phyloP scores from a whole-genome alignment of 148 eudicot species.

The Heliamphora exappendiculata region DNA sequence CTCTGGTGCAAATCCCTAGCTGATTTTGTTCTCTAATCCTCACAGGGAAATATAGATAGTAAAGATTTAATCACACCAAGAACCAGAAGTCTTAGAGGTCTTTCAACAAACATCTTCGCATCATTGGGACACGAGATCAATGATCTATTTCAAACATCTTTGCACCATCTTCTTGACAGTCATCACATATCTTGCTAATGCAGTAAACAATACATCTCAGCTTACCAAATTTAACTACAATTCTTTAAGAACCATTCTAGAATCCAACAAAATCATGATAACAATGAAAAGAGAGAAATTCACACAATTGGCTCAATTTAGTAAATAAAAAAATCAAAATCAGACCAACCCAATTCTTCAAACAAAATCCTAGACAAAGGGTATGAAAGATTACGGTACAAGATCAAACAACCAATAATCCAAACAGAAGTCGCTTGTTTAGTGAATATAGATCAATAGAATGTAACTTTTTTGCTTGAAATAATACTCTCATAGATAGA shows the following conservation, averaged over 20 bases:
- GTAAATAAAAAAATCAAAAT: not conserved
- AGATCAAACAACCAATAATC: not conserved
- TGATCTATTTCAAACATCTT: not conserved
- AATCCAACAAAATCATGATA: not conserved
- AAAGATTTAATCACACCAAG: not conserved
- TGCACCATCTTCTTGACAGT: not conserved
- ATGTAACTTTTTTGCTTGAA: not conserved
- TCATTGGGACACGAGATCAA: not conserved
- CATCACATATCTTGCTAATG: not conserved
- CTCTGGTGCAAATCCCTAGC: not conserved
- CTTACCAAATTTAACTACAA: not conserved
- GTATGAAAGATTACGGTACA: not conserved
- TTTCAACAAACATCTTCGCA: conserved; percentile 12
- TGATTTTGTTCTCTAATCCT: not conserved
- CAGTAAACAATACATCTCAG: not conserved
- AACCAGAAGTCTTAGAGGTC: not conserved
- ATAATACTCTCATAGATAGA: not conserved
- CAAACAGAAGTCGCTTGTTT: not conserved
- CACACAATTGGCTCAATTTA: not conserved
- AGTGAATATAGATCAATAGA: not conserved
- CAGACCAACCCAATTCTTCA: not conserved
- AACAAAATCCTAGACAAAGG: not conserved
- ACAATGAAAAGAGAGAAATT: not conserved
- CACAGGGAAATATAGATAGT: not conserved
- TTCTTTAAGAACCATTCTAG: not conserved